Percentiles rank a stretch among this genome's conserved stretches.
Conservation (phyloP, 257 asterid genomes). For the Solanum peruvianum region DNA sequence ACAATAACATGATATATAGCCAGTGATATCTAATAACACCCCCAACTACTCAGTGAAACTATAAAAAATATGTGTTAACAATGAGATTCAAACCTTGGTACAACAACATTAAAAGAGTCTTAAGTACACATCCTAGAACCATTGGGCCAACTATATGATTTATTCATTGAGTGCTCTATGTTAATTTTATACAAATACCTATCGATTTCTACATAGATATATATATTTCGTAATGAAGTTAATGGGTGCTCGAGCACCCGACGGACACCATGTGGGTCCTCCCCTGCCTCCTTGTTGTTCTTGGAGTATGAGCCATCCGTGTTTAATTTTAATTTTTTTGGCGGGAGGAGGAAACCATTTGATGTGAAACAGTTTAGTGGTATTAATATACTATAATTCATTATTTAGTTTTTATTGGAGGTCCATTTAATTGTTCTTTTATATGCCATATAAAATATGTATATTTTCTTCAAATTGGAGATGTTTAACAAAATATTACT, state of each 20-base stretch:
- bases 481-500: background rate
- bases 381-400: background rate
- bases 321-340: too few relatives aligned
- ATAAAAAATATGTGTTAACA: too few relatives aligned
- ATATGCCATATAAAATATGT: background rate
- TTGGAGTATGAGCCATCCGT: background rate
- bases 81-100: too few relatives aligned
- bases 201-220: too few relatives aligned
- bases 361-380: background rate
- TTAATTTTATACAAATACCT: too few relatives aligned
- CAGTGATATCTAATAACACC: background rate
- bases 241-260: too few relatives aligned
- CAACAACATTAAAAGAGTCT: too few relatives aligned
- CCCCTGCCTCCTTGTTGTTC: background rate
- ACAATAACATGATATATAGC: background rate
- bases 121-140: too few relatives aligned
- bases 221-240: too few relatives aligned
- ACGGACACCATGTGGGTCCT: too few relatives aligned
- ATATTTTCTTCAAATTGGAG: background rate
- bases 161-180: too few relatives aligned
- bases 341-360: background rate
- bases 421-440: background rate
- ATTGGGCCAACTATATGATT: too few relatives aligned
- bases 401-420: background rate
- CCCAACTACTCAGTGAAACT: background rate